Evolutionary conservation across 306 rosid species (phyloP), one percentile per base, ranked within the genome.

Genomic region (Vicia villosa): DNA sequence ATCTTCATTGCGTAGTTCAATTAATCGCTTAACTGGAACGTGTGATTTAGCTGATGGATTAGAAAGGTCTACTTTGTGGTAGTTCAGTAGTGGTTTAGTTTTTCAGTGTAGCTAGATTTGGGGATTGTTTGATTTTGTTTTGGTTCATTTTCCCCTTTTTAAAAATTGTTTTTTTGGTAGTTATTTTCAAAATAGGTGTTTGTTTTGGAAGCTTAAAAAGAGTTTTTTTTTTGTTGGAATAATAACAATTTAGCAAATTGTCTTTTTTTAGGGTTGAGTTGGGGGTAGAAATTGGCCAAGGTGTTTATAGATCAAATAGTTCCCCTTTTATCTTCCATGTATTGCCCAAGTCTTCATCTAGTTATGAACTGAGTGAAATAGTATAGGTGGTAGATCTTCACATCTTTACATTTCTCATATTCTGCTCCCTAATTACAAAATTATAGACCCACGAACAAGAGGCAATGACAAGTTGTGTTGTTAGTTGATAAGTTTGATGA

Each of bases 51-150:
- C 47, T 62, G 13, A 20, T 74, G 8, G 22, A 46, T 49, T 14
- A 17, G 41, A 26, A 28, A 34, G 37, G 52, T 74, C 15, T 30
- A 30, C 34, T 64, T n/a, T 64, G 14, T 47, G 9, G 61, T 51
- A 38, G 60, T 61, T 63, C 22, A 69, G 57, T 60, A 37, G 61
- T 68, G 69, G 2, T 8, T 73, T 21, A 4, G 16, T 12, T 37
- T 5, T 11, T 73, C 15, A 37, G 11, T 19, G 11, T 36, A 49
- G 40, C 11, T 1, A 4, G 36, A 36, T 19, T 36, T 38, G 36
- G 74, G 60, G 36, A 21, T 14, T 76, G n/a, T 76, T 76, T 68
- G 56, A 37, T 59, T 49, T 17, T 60, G 47, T 12, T 68, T 4
- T 36, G 10, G 26, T 26, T 4, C 1, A 21, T 11, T 32, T 36